phyloP scores from a whole-genome alignment of 2,329 filamentous ascomycete species.

The Sporothrix brunneoviolacea region DNA sequence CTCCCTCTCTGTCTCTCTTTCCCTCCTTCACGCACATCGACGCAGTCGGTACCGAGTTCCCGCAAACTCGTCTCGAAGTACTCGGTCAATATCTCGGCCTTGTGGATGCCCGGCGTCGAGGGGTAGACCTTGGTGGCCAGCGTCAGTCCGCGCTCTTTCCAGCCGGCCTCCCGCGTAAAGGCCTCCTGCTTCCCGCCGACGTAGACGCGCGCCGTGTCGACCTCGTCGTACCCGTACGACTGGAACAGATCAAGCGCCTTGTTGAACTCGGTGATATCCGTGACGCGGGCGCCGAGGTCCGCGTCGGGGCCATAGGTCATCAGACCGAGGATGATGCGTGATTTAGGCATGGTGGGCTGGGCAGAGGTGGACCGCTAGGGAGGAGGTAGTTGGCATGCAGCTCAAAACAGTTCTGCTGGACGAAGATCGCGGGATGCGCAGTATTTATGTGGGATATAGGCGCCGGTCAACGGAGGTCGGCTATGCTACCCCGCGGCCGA shows the following conservation, averaged over 20 bases:
- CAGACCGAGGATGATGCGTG: slow-evolving; percentile 64
- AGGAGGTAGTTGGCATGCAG: too few relatives aligned
- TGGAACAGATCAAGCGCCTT: slow-evolving; percentile 69
- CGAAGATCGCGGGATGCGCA: too few relatives aligned
- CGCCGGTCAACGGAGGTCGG: not conserved
- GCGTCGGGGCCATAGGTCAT: slow-evolving; percentile 75
- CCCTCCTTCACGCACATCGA: slow-evolving; percentile 50
- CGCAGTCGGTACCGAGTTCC: slow-evolving; percentile 63
- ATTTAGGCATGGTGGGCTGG: not conserved
- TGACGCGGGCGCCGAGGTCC: slow-evolving; percentile 61
- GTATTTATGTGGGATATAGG: too few relatives aligned
- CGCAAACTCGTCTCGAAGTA: slow-evolving; percentile 60
- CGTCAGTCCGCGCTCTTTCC: slow-evolving; percentile 71
- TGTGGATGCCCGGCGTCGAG: slow-evolving; percentile 48
- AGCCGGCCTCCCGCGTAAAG: slow-evolving; percentile 66
- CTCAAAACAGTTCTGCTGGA: too few relatives aligned
- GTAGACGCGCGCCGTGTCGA: slow-evolving; percentile 78
- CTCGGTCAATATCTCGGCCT: slow-evolving; percentile 53
- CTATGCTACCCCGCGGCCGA: not conserved
- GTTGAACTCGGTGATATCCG: slow-evolving; percentile 58
- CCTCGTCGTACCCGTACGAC: slow-evolving; percentile 70
- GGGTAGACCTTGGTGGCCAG: slow-evolving; percentile 78
- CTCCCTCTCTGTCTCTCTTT: too few relatives aligned
- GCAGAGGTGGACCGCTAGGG: too few relatives aligned
- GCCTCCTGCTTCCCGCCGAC: slow-evolving; percentile 67